These are phyloP conservation scores for Cynara cardunculus DNA, from an alignment of 129 eudicot species.

Conservation along the genomic window DNA sequence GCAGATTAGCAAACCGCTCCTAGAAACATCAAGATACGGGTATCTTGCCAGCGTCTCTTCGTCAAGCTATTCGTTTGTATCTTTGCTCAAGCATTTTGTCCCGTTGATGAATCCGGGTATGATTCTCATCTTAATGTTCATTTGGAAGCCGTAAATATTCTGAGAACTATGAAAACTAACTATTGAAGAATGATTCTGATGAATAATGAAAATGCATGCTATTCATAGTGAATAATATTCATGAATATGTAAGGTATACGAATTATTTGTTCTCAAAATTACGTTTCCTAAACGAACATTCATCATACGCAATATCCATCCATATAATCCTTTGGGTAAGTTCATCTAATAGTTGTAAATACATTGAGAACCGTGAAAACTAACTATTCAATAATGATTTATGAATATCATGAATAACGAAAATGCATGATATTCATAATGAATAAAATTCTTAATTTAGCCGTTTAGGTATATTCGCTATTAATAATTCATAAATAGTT, in stretches of 20 bases:
- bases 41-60: conserved; percentile 92
- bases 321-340: background rate
- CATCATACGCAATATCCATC: no score
- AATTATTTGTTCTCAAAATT: no score
- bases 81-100: conserved; percentile 77
- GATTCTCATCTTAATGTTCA: background rate
- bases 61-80: conserved; percentile 85
- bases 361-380: background rate
- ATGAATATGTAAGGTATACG: no score
- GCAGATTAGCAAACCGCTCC: conserved; percentile 77
- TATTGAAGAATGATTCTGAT: no score
- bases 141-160: background rate
- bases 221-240: no score
- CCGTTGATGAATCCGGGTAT: conserved; percentile 92
- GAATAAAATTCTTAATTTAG: no score
- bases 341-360: no score
- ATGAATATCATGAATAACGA: conserved; percentile 69
- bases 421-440: conserved; percentile 18
- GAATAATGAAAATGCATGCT: no score
- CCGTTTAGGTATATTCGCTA: background rate
- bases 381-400: conserved; percentile 26
- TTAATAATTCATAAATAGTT: background rate
- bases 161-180: no score
- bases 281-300: no score
- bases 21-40: conserved; percentile 92